Percentiles rank a stretch among this genome's conserved stretches.
phyloP scores from a whole-genome alignment of 106 monocot species.

The Alisma plantagoaquatica region DNA sequence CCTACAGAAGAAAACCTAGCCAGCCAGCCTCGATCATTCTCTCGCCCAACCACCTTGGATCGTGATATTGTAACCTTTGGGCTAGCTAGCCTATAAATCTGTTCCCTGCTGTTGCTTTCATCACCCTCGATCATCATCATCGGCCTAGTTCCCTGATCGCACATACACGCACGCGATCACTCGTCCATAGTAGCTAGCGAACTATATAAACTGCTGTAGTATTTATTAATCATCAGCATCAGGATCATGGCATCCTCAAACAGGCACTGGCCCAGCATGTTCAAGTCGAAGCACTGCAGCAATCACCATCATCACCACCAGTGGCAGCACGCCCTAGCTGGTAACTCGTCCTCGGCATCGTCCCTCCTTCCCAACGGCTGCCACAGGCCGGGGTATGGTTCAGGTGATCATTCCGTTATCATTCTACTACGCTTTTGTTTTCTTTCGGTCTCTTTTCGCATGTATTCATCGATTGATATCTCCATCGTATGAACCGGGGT shows the following conservation, averaged over 20 bases:
- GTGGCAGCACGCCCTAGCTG: constrained; percentile 11
- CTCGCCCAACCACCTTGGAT: too few species aligned
- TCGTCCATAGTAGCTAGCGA: too few species aligned
- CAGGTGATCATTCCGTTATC: not conserved
- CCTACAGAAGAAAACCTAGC: too few species aligned
- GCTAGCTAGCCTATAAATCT: too few species aligned
- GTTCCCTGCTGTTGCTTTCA: too few species aligned
- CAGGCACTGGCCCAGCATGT: constrained; percentile 17
- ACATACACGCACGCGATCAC: too few species aligned
- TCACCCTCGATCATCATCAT: too few species aligned
- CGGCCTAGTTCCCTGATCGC: too few species aligned
- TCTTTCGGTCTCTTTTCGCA: not conserved
- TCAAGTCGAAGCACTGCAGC: constrained; percentile 15
- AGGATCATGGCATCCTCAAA: constrained; percentile 17
- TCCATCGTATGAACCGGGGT: not conserved
- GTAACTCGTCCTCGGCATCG: constrained; percentile 5
- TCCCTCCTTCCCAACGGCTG: constrained; percentile 8
- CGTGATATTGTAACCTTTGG: too few species aligned
- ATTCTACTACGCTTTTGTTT: not conserved
- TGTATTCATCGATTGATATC: not conserved
- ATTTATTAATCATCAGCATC: constrained; percentile 7
- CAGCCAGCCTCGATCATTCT: too few species aligned
- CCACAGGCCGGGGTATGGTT: constrained; percentile 7
- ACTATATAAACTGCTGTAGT: too few species aligned
- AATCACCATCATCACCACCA: constrained; percentile 9